A percentile compares a stretch with the other conserved stretches of the same genome.
Evolutionary conservation across 495 filamentous ascomycete genomes (phyloP).

Genomic region (Hypomontagnella submonticulosa): DNA sequence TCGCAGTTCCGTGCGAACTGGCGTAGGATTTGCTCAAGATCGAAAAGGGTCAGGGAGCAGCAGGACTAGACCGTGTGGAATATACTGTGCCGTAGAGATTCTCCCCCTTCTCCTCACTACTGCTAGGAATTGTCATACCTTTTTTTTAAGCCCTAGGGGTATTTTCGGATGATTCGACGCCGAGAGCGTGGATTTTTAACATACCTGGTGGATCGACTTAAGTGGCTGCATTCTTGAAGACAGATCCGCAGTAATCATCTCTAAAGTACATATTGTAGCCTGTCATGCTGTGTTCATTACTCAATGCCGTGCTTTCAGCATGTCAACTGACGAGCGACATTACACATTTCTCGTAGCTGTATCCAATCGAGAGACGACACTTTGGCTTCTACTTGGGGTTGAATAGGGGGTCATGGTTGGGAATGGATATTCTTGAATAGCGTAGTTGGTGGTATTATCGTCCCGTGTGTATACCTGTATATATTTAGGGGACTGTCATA

Average conservation of each 20-base stretch:
- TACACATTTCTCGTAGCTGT: conserved; percentile 26
- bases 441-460: too few species aligned
- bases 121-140: not conserved
- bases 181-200: conserved; percentile 23
- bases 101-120: too few species aligned
- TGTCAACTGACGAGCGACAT: conserved; percentile 16
- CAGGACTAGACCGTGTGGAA: conserved; percentile 11
- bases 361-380: conserved; percentile 16
- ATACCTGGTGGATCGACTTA: conserved; percentile 23
- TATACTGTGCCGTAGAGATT: conserved; percentile 8
- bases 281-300: conserved; percentile 30
- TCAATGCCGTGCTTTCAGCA: conserved; percentile 15
- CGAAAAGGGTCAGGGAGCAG: conserved; percentile 28
- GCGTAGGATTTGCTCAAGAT: conserved; percentile 35
- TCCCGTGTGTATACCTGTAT: too few species aligned
- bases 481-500: too few species aligned
- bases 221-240: conserved; percentile 30
- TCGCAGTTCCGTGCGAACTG: conserved; percentile 39
- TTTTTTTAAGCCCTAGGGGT: conserved; percentile 7
- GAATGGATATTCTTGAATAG: not conserved
- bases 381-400: not conserved
- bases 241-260: conserved; percentile 42
- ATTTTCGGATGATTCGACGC: conserved; percentile 30
- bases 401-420: not conserved
- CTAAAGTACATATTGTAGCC: conserved; percentile 21